phyloP scores from a whole-genome alignment of 129 eudicot species.

The Tagetes patula region DNA sequence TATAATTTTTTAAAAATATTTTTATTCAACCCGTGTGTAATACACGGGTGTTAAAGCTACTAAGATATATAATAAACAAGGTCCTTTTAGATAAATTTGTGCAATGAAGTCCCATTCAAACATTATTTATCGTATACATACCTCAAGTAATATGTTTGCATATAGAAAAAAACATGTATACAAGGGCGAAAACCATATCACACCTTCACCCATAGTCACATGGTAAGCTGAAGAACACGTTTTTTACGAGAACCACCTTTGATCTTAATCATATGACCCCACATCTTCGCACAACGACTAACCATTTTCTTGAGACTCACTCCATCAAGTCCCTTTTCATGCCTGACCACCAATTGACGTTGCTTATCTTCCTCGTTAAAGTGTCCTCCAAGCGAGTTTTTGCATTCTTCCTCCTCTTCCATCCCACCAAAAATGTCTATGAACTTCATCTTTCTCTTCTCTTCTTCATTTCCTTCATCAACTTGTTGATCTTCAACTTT shows the following conservation, averaged over 20 bases:
- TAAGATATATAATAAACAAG: no score
- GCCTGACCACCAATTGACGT: constrained; percentile 46
- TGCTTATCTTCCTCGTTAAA: constrained; percentile 56
- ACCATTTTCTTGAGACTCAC: constrained; percentile 45
- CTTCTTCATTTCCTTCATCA: constrained; percentile 23
- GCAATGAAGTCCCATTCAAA: neutral
- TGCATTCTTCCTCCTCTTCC: constrained; percentile 36
- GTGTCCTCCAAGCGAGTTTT: constrained; percentile 53
- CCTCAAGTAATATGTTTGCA: neutral
- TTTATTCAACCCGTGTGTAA: no score
- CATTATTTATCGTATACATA: constrained; percentile 17
- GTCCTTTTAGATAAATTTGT: no score
- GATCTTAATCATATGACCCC: constrained; percentile 51
- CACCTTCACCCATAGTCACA: constrained; percentile 26
- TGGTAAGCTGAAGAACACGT: constrained; percentile 37
- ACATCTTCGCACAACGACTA: constrained; percentile 43
- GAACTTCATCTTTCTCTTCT: constrained; percentile 26
- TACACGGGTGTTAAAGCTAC: no score
- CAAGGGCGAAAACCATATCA: neutral
- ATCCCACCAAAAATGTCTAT: constrained; percentile 19
- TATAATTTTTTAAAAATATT: no score
- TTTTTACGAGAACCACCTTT: constrained; percentile 46
- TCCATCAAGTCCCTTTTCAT: constrained; percentile 34
- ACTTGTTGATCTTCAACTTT: constrained; percentile 18
- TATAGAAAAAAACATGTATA: constrained; percentile 1